Percentiles rank a stretch among this genome's conserved stretches.
These are phyloP conservation scores for Hyphopichia burtonii DNA, from an alignment of 1,139 yeast genomes.

Conservation along the genomic window DNA sequence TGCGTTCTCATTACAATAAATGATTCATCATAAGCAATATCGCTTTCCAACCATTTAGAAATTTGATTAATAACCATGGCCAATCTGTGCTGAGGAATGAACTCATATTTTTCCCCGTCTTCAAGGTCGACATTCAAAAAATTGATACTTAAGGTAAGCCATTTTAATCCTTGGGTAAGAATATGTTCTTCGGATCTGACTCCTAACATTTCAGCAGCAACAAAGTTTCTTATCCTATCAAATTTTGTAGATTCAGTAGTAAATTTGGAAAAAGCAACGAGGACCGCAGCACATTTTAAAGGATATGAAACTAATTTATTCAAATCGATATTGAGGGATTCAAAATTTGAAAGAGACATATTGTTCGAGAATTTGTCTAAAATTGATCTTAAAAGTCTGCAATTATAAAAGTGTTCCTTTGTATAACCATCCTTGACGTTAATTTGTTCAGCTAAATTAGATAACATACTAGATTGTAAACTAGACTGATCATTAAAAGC, in stretches of 20 bases:
- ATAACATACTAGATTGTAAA: background rate
- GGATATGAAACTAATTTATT: constrained; percentile 32
- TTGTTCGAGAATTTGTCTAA: constrained; percentile 28
- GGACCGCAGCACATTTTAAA: constrained; percentile 35
- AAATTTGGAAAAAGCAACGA: constrained; percentile 37
- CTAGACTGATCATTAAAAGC: background rate
- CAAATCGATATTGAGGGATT: constrained; percentile 24
- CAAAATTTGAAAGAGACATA: constrained; percentile 24
- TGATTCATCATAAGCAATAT: constrained; percentile 55
- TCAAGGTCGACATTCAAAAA: constrained; percentile 37
- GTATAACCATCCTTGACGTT: background rate
- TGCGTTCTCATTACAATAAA: constrained; percentile 54
- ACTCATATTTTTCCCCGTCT: constrained; percentile 24
- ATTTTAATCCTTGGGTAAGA: constrained; percentile 39
- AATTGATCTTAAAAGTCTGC: constrained; percentile 24
- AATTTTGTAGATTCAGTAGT: constrained; percentile 29
- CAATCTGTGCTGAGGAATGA: constrained; percentile 59
- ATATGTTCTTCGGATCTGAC: constrained; percentile 39
- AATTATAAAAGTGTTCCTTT: constrained; percentile 18
- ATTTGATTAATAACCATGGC: constrained; percentile 57
- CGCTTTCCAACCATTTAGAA: constrained; percentile 59
- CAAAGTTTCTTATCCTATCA: constrained; percentile 56
- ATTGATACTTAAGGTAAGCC: constrained; percentile 50
- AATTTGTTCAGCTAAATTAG: background rate
- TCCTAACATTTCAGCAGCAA: constrained; percentile 68